Evolutionary conservation across 352 stramenopile genomes (phyloP), one percentile per base, ranked within the genome.

Genomic region (Lagenidium giganteum): DNA sequence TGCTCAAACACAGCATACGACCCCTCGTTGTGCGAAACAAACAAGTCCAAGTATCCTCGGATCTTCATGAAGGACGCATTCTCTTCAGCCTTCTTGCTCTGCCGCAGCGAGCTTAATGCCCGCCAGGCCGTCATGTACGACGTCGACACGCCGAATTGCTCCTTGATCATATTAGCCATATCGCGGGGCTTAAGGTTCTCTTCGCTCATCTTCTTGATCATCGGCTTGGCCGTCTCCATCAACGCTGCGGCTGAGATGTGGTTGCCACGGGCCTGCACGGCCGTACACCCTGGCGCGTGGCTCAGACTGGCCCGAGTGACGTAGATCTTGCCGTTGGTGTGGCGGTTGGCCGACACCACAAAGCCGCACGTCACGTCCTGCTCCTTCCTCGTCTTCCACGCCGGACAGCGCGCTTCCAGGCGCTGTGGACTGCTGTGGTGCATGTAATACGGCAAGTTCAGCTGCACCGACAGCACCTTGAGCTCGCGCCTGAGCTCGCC

Each of bases 91-190:
- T 84, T 85, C 23, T 73, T 64, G 36, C 87, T 67, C 46, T 87
- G 74, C 17, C 73, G 64, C 33, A 87, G 86, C 5, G 72, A 70
- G 45, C 63, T 83, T 14, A 90, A 53, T 9, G 78, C 78, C 28
- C 78, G 64, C 78, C 78, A 90, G 7, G 78, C 74, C 13, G 78
- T 87, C 78, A 90, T 87, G 38, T 90, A 90, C 12, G 70, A 85
- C 37, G 74, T 67, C 30, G 75, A 70, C 11, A 90, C 72, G 14
- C 78, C 78, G 40, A 87, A 90, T 32, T 87, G 79, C 40, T 87
- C 72, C 57, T 85, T 90, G 72, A 90, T 87, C 41, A 90, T 82
- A 35, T 78, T 61, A 24, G 72, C 79, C 54, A 90, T 83, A 47
- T 90, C 74, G 21, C 83, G 78, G 5, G 78, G 78, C 18, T 82